Evolutionary conservation across 441 rosid genomes (phyloP), one percentile per base, ranked within the genome.

Genomic region (Geranium incanum): DNA sequence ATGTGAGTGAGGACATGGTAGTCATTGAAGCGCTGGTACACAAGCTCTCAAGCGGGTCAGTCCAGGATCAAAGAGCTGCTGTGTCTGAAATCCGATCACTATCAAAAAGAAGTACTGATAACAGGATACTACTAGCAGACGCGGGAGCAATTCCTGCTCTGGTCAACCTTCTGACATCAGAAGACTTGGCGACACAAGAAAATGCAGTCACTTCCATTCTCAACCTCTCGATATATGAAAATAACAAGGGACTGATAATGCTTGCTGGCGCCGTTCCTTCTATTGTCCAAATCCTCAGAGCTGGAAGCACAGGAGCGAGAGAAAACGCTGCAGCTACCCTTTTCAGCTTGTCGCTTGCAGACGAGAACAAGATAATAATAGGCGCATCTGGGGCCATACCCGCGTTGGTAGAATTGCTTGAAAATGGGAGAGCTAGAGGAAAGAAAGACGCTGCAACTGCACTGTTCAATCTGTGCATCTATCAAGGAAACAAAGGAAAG

Each of bases 381-480:
- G 98, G 97, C n/a, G 88, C 97, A 39, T 89, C 97, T 0, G 98
- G 98, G 57, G 98, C 98, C 0, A 89, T 92, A 71, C 88, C 89
- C 9, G 93, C 92, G 15, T 72, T 92, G 75, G 91, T 92, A 13
- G 84, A 86, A 33, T 81, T 92, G 76, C 89, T 92, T 6, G 83
- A 78, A 66, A 81, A 78, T 45, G 98, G 98, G 23, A 89, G 86
- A 82, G 39, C 76, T 0, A 81, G 95, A 82, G 98, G 98, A 69
- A 90, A 86, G 84, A 92, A 92, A 79, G 98, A 92, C 70, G 97
- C 98, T 5, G 97, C 98, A 3, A 90, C 92, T 3, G 95, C 98
- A 66, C 79, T 92, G 77, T 92, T 89, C 79, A 92, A 92, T 75
- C 74, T 92, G 75, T 92, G 98, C 84, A 83, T 86, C 16, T 90